Percentiles rank a stretch among this genome's conserved stretches.
Evolutionary conservation across 2,329 filamentous ascomycete species (phyloP).

Genomic region (Diatrype stigma): DNA sequence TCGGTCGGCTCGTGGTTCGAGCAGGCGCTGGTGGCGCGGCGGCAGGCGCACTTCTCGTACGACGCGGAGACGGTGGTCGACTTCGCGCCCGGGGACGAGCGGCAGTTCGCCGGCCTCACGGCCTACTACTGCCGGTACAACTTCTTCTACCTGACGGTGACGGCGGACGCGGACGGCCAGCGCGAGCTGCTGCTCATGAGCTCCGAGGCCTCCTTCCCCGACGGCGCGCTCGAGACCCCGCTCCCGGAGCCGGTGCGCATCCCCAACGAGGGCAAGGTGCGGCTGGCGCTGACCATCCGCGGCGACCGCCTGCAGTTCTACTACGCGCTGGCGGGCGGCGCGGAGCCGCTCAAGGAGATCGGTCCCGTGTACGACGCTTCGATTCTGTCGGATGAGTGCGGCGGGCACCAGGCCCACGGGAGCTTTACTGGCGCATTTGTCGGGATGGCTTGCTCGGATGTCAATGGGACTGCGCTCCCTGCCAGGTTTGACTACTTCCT

Average conservation of each 20-base stretch:
- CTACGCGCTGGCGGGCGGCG: constrained; percentile 45
- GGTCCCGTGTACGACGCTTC: constrained; percentile 56
- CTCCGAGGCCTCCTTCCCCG: constrained; percentile 54
- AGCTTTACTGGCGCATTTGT: constrained; percentile 62
- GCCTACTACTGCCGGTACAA: constrained; percentile 63
- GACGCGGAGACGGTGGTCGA: constrained; percentile 54
- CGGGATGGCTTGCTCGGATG: constrained; percentile 51
- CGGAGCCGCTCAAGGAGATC: constrained; percentile 37
- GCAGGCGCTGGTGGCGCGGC: constrained; percentile 50
- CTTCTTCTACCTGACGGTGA: constrained; percentile 60
- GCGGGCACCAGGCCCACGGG: constrained; percentile 55
- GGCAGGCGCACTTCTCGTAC: constrained; percentile 56
- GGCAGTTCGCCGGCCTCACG: constrained; percentile 57
- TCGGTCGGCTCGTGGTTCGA: constrained; percentile 56
- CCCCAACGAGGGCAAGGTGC: constrained; percentile 51
- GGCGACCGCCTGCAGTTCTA: constrained; percentile 52
- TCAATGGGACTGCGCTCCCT: constrained; percentile 45
- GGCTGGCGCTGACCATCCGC: constrained; percentile 46
- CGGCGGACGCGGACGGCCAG: constrained; percentile 50
- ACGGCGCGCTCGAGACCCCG: constrained; percentile 42
- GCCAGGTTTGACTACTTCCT: constrained; percentile 50
- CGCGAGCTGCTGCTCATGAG: constrained; percentile 54
- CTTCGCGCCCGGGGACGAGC: constrained; percentile 53
- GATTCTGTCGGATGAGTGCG: constrained; percentile 59
- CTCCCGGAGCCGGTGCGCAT: constrained; percentile 41